Base-by-base conservation (phyloP, 2,329 filamentous ascomycete species). In the Trichoderma cornu-damae region DNA sequence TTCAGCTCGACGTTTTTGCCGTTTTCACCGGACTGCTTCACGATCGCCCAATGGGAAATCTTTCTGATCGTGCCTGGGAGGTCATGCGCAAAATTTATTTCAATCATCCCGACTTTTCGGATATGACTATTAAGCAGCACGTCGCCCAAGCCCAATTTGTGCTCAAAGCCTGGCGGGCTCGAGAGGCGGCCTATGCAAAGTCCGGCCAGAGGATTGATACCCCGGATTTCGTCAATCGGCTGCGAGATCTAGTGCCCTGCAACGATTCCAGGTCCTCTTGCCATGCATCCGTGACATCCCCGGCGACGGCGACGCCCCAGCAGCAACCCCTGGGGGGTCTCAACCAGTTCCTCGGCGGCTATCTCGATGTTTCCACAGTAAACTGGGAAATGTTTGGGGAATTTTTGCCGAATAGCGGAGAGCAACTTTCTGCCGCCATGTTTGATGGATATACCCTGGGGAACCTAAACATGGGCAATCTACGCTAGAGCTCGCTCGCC, bases 21-120 rank as follows among this genome's bases (percentile, higher is more conserved):
- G 82, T 81, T 64, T 73, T 83, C 66, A 76, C 77, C 0, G 79
- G 79, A 4, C 79, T 83, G 64, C 74, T 85, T 11, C 77, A 74
- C 60, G 72, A 75, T 30, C 77, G 78, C 35, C 74, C 73, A 0
- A 72, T 71, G 2, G 81, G 82, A 7, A 67, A 65, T 3, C 69
- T 84, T 8, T 76, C 81, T 7, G 80, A 83, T 43, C 74, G 77
- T 28, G 81, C 77, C 1, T 85, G 82, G 82, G 64, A 61, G 7
- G 69, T 74, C 22, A 68, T 82, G 6, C 72, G 78, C 34, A 68
- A 69, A 6, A 72, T 77, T 3, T 83, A 82, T 65, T 61, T 65
- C 1, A 77, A 75, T 47, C 77, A 83, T 61, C 68, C 74, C 0
- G 79, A 83, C 63, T 69, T 84, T 3, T 74, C 74, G 51, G 79